Percentiles rank a stretch among this genome's conserved stretches.
phyloP scores from a whole-genome alignment of 352 stramenopile species.

The Pythium inflatum region DNA sequence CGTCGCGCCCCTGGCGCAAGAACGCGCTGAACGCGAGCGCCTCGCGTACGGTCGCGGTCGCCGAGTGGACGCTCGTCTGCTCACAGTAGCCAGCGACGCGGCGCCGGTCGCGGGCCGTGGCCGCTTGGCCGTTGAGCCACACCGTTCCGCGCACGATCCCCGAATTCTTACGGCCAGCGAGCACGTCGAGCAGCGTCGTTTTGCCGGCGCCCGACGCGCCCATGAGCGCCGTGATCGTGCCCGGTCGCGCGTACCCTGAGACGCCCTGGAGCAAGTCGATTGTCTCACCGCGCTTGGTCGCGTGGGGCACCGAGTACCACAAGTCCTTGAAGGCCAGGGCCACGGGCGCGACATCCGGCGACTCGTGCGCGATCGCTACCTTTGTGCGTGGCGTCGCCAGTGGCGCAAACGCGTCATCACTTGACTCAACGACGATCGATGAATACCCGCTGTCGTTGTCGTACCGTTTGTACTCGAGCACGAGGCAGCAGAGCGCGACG shows the following conservation, averaged over 20 bases:
- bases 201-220: conserved; percentile 86
- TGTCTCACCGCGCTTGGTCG: conserved; percentile 30
- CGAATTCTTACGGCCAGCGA: conserved; percentile 92
- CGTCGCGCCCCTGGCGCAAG: conserved; percentile 57
- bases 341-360: conserved; percentile 25
- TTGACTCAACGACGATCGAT: neutral
- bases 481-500: neutral
- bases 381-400: neutral
- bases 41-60: conserved; percentile 91
- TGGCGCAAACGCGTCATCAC: neutral
- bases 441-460: conserved; percentile 27
- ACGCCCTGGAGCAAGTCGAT: conserved; percentile 69
- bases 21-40: conserved; percentile 93
- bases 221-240: conserved; percentile 75
- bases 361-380: neutral
- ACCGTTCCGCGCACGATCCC: conserved; percentile 88
- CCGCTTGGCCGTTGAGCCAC: conserved; percentile 88
- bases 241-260: conserved; percentile 50
- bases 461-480: conserved; percentile 41
- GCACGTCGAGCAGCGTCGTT: conserved; percentile 95
- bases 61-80: conserved; percentile 89
- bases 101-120: conserved; percentile 48
- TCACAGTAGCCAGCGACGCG: conserved; percentile 55
- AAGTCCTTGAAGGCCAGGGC: conserved; percentile 54
- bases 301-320: conserved; percentile 47